Evolutionary conservation across 208 protist genomes (phyloP).

Genomic region (Vickermania ingenoplastis): DNA sequence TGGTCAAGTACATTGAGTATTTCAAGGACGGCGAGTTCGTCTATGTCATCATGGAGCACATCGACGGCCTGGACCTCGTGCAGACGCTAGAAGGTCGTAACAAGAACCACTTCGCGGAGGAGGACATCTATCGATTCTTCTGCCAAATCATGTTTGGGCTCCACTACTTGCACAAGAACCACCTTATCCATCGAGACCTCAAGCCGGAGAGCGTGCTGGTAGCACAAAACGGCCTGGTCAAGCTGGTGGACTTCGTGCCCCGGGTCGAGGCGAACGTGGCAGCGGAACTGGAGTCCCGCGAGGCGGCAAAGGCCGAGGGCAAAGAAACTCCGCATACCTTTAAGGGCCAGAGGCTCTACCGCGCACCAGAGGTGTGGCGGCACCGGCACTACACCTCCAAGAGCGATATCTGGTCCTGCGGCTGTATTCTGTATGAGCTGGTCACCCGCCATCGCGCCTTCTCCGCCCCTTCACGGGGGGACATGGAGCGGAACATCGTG

Average conservation of each 20-base stretch:
- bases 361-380: conserved; percentile 48
- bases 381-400: conserved; percentile 36
- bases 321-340: neutral
- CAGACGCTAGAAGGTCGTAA: neutral
- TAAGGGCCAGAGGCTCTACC: conserved; percentile 45
- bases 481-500: neutral
- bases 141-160: conserved; percentile 13
- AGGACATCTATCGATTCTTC: conserved; percentile 9
- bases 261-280: conserved; percentile 20
- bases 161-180: conserved; percentile 1
- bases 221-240: conserved; percentile 7
- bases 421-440: conserved; percentile 70
- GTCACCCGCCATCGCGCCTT: conserved; percentile 22
- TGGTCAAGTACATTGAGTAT: neutral
- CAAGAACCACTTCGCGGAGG: conserved; percentile 9
- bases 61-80: neutral
- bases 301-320: conserved; percentile 14
- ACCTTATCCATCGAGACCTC: conserved; percentile 82
- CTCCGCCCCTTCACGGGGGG: neutral
- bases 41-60: neutral
- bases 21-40: neutral
- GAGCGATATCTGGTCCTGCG: conserved; percentile 72
- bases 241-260: conserved; percentile 13
- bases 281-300: conserved; percentile 19
- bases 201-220: conserved; percentile 87